Conservation (phyloP, 2,329 filamentous ascomycete species). For the Parastagonospora nodorum region DNA sequence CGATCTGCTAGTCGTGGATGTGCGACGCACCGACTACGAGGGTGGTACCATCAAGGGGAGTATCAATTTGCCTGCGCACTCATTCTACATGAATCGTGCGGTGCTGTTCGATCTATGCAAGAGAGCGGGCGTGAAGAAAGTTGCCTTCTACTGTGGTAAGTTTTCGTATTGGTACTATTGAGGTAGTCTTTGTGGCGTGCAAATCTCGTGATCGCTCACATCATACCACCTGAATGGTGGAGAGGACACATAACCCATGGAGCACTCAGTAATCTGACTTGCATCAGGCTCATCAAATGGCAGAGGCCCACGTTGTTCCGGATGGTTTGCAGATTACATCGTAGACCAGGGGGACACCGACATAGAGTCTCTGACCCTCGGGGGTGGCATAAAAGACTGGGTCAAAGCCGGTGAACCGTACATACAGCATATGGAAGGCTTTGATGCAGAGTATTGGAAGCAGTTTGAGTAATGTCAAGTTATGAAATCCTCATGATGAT, state of each 20-base stretch:
- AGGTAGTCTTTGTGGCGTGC: slow-evolving; percentile 9
- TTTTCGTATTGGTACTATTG: background rate
- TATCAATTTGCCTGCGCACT: slow-evolving; percentile 55
- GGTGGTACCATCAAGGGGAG: slow-evolving; percentile 53
- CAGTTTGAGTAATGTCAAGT: slow-evolving; percentile 32
- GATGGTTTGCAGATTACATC: slow-evolving; percentile 45
- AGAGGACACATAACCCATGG: background rate
- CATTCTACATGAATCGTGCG: slow-evolving; percentile 53
- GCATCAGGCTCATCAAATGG: slow-evolving; percentile 39
- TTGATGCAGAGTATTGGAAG: slow-evolving; percentile 49
- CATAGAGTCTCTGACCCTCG: slow-evolving; percentile 50
- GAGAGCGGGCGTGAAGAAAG: slow-evolving; percentile 51
- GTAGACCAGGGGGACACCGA: slow-evolving; percentile 41
- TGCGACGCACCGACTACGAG: slow-evolving; percentile 55
- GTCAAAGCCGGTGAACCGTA: slow-evolving; percentile 48
- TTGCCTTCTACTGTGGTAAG: slow-evolving; percentile 54
- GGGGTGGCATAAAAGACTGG: slow-evolving; percentile 53
- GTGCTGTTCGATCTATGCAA: slow-evolving; percentile 52
- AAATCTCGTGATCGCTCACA: slow-evolving; percentile 24
- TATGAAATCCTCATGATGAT: background rate
- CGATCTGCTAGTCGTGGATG: slow-evolving; percentile 50
- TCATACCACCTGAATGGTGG: background rate
- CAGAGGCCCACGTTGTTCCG: slow-evolving; percentile 42
- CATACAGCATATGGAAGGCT: slow-evolving; percentile 48
- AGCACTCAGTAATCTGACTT: background rate